A percentile compares a stretch with the other conserved stretches of the same genome.
Evolutionary conservation across 148 eudicot genomes (phyloP).

Genomic region (Persicaria maculosa): DNA sequence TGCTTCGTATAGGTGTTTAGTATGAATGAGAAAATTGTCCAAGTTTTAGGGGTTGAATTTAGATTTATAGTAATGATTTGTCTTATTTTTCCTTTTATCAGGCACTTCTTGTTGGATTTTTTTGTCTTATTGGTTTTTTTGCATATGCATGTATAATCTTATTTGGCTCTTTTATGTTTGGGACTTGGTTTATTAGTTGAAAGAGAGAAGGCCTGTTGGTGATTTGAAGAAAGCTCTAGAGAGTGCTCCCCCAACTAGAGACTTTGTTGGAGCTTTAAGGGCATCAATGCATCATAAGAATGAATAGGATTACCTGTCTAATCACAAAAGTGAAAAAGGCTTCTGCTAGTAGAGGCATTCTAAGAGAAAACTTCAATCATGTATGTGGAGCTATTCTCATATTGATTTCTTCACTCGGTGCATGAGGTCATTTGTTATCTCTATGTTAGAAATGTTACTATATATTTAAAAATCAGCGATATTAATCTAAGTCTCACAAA

Average conservation of each 20-base stretch:
- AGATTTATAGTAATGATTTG: not conserved
- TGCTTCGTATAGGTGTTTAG: too few species aligned
- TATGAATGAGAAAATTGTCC: not conserved
- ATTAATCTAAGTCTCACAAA: not conserved
- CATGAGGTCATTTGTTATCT: not conserved
- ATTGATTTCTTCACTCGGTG: not conserved
- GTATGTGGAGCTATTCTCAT: conserved; percentile 30
- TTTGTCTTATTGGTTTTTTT: too few species aligned
- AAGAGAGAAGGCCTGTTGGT: conserved; percentile 51
- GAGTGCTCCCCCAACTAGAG: conserved; percentile 60
- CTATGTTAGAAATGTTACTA: not conserved
- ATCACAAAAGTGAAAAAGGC: conserved; percentile 99
- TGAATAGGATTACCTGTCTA: conserved; percentile 75
- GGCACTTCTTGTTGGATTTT: not conserved
- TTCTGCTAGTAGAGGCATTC: conserved; percentile 89
- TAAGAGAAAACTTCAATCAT: conserved; percentile 87
- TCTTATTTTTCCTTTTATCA: not conserved
- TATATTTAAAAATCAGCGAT: not conserved
- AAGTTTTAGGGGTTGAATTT: not conserved
- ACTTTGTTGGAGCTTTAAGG: conserved; percentile 77
- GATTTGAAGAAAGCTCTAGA: conserved; percentile 44
- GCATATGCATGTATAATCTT: not conserved
- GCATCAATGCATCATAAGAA: conserved; percentile 43
- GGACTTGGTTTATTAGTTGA: conserved; percentile 38
- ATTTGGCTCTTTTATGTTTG: not conserved